phyloP scores from a whole-genome alignment of 768 basidiomycete species.

The Chalciporus chontae region DNA sequence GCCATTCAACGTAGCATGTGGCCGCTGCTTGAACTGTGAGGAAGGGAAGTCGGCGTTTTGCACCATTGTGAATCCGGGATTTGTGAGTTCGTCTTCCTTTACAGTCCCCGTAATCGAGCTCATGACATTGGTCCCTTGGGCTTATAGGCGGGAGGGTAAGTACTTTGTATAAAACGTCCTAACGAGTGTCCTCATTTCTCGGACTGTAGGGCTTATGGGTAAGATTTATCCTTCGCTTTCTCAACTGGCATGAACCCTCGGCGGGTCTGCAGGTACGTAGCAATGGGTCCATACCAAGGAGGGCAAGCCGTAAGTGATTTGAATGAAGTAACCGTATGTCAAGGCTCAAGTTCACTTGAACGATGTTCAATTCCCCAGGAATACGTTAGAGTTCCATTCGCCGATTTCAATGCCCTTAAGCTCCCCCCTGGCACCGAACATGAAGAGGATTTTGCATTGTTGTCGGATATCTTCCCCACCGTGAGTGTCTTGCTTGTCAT shows the following conservation, averaged over 20 bases:
- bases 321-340: neutral
- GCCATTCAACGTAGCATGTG: constrained; percentile 59
- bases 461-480: constrained; percentile 56
- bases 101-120: neutral
- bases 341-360: neutral
- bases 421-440: constrained; percentile 51
- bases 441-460: constrained; percentile 52
- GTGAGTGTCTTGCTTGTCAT: constrained; percentile 32
- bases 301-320: constrained; percentile 42
- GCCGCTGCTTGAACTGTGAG: constrained; percentile 55
- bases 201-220: neutral
- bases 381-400: constrained; percentile 54
- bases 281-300: constrained; percentile 55
- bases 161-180: neutral
- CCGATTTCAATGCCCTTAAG: constrained; percentile 52
- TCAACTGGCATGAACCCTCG: constrained; percentile 24
- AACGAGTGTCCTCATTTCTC: neutral
- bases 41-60: constrained; percentile 52
- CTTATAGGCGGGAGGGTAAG: constrained; percentile 3
- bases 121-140: neutral
- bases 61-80: constrained; percentile 48
- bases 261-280: constrained; percentile 53
- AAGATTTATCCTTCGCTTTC: neutral
- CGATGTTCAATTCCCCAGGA: constrained; percentile 32
- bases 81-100: neutral